Conservation (phyloP, 352 stramenopile species). For the Detonula confervacea region DNA sequence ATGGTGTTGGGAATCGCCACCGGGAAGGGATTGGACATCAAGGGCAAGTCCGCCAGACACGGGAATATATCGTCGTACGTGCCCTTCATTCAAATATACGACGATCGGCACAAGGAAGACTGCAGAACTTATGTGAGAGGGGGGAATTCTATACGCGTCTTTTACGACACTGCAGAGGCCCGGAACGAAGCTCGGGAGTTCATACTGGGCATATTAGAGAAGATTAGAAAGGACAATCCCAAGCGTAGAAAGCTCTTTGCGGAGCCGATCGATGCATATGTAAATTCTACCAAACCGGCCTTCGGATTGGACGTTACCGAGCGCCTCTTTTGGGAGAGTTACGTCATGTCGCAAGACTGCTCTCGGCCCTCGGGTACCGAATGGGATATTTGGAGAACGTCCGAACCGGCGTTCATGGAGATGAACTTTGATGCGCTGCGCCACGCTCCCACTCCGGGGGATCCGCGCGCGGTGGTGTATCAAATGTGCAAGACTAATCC, state of each 20-base stretch:
- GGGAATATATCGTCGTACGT: conserved; percentile 60
- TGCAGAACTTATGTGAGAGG: conserved; percentile 50
- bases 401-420: conserved; percentile 31
- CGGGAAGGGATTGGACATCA: conserved; percentile 60
- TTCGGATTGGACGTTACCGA: conserved; percentile 64
- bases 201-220: conserved; percentile 40
- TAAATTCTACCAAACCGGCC: conserved; percentile 25
- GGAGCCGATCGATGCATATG: too few relatives aligned
- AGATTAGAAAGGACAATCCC: conserved; percentile 28
- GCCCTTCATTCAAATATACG: conserved; percentile 60
- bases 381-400: conserved; percentile 42
- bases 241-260: too few relatives aligned
- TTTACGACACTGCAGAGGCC: conserved; percentile 48
- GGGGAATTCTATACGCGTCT: conserved; percentile 61
- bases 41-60: conserved; percentile 51
- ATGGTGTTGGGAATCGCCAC: conserved; percentile 56
- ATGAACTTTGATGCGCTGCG: conserved; percentile 15
- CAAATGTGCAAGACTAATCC: conserved; percentile 28
- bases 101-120: conserved; percentile 53
- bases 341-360: conserved; percentile 39
- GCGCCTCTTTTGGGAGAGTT: conserved; percentile 59
- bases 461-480: conserved; percentile 11
- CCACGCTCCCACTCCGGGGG: conserved; percentile 10
- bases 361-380: conserved; percentile 37
- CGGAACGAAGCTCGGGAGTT: conserved; percentile 47